Conservation (phyloP, 768 basidiomycete species). For the Rhodocollybia butyracea region DNA sequence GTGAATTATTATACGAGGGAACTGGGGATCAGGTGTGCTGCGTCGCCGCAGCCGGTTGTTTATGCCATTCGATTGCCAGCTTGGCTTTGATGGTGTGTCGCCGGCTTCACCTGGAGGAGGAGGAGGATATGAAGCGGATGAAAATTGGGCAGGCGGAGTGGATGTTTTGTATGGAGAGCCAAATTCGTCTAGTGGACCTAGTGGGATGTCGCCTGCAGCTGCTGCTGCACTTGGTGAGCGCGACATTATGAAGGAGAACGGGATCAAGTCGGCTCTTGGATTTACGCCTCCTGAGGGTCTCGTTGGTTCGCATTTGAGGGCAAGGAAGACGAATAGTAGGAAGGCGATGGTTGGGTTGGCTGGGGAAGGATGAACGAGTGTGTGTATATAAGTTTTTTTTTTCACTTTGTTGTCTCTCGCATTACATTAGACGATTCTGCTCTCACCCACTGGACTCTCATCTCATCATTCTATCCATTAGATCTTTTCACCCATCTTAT, state of each 20-base stretch:
- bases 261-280: constrained; percentile 34
- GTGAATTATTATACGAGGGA: constrained; percentile 69
- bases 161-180: constrained; percentile 1
- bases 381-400: not conserved
- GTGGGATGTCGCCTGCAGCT: not conserved
- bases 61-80: constrained; percentile 37
- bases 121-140: not conserved
- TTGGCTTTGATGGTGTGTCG: not conserved
- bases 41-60: constrained; percentile 60
- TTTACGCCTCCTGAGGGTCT: constrained; percentile 43
- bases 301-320: constrained; percentile 30
- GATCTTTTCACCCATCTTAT: no score
- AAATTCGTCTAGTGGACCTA: not conserved
- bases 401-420: not conserved
- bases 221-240: constrained; percentile 2
- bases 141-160: not conserved
- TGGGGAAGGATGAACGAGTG: constrained; percentile 21
- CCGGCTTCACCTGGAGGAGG: not conserved
- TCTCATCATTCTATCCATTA: no score
- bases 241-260: not conserved
- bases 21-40: constrained; percentile 60
- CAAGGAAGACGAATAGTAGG: constrained; percentile 39
- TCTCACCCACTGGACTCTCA: no score
- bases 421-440: no score
- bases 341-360: constrained; percentile 35